Conservation (phyloP, 2,329 filamentous ascomycete genomes). For the Paecilomyces dactylethromorphus region DNA sequence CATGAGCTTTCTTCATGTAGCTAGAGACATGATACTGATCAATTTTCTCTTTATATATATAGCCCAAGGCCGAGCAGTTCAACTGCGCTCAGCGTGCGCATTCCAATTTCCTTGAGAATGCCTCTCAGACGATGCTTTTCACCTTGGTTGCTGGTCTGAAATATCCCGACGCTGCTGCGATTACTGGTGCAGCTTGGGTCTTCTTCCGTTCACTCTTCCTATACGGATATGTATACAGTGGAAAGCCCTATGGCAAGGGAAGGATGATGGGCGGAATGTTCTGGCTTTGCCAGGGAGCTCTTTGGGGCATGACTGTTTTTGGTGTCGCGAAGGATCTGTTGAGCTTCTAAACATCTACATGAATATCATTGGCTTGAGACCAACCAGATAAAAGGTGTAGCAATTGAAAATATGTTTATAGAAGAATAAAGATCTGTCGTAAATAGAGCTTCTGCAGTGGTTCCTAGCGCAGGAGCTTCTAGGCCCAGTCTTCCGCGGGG, state of each 20-base stretch:
- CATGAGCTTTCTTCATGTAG: slow-evolving; percentile 4
- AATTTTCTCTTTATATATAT: neutral
- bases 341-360: slow-evolving; percentile 4
- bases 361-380: neutral
- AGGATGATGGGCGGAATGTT: slow-evolving; percentile 27
- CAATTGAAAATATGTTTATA: neutral
- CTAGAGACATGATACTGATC: neutral
- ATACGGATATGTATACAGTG: slow-evolving; percentile 39
- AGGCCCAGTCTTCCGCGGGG: neutral
- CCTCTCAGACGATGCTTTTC: slow-evolving; percentile 43
- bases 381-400: neutral
- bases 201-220: slow-evolving; percentile 45
- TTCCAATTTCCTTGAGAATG: slow-evolving; percentile 56
- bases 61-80: slow-evolving; percentile 41
- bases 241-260: slow-evolving; percentile 32
- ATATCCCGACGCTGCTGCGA: slow-evolving; percentile 44
- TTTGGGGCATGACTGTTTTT: slow-evolving; percentile 34
- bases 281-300: slow-evolving; percentile 33
- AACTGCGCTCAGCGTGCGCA: slow-evolving; percentile 52
- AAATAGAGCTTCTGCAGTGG: neutral
- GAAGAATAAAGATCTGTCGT: too few species aligned
- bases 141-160: slow-evolving; percentile 49
- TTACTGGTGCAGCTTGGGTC: slow-evolving; percentile 45
- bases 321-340: slow-evolving; percentile 27
- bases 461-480: neutral